A percentile compares a stretch with the other conserved stretches of the same genome.
Conservation (phyloP, 805 yeast species). For the Sporopachydermia lactativora region DNA sequence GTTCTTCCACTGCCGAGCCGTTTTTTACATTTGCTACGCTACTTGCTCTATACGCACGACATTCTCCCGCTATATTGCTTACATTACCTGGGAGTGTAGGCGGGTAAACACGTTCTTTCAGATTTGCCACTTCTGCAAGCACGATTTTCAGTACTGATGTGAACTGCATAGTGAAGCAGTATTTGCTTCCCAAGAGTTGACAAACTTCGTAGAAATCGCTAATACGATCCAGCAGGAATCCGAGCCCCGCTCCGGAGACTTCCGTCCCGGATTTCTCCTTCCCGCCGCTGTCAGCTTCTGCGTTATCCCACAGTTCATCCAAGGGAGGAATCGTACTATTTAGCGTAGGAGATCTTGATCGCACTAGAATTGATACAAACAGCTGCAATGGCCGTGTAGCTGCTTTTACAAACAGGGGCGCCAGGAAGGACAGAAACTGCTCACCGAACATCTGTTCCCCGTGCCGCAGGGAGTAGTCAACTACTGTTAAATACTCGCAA, state of each 20-base stretch:
- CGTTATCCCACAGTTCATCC: slow-evolving; percentile 2
- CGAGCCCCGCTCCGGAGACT: neutral
- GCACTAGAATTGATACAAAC: neutral
- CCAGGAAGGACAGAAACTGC: neutral
- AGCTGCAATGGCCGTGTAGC: slow-evolving; percentile 1
- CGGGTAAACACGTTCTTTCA: neutral
- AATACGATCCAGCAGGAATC: neutral
- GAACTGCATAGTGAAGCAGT: neutral
- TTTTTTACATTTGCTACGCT: too few relatives aligned
- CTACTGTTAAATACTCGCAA: neutral
- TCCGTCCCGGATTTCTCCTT: neutral
- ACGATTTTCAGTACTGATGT: neutral
- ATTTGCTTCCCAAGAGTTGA: neutral
- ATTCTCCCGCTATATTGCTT: too few relatives aligned
- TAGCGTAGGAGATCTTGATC: neutral
- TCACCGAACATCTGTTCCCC: neutral
- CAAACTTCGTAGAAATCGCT: neutral
- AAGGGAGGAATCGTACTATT: neutral
- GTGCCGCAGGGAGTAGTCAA: neutral
- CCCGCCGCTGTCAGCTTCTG: neutral
- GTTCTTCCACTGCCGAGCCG: too few relatives aligned
- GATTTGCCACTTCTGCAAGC: neutral
- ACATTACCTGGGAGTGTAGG: too few relatives aligned
- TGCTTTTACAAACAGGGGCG: neutral
- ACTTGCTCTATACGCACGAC: too few relatives aligned